Conservation (phyloP, 2,329 filamentous ascomycete species). For the Blastomyces emzantsi region DNA sequence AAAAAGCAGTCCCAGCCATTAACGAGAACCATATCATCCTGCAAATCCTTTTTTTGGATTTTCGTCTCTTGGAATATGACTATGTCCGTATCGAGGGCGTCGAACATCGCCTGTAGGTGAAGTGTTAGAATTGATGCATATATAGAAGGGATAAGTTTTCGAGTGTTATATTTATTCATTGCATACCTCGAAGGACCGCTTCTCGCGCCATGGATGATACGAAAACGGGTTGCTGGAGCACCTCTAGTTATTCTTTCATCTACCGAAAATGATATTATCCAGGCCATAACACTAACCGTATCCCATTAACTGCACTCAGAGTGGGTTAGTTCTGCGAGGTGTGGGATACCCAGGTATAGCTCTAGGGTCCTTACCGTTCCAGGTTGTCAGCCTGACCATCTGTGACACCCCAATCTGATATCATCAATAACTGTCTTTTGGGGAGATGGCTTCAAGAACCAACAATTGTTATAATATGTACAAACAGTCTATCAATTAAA, state of each 20-base stretch:
- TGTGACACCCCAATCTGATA: not conserved
- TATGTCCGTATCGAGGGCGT: constrained; percentile 84
- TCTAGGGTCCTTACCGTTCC: constrained; percentile 57
- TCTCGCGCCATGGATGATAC: constrained; percentile 74
- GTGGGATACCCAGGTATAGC: too few relatives aligned
- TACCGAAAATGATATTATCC: not conserved
- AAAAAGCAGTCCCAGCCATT: constrained; percentile 96
- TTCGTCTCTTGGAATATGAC: constrained; percentile 94
- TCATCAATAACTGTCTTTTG: not conserved
- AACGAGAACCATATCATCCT: constrained; percentile 91
- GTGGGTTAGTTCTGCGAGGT: constrained; percentile 20
- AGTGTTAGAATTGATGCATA: not conserved
- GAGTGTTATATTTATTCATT: not conserved
- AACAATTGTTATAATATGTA: not conserved
- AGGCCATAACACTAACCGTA: constrained; percentile 45
- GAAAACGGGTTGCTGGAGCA: constrained; percentile 62
- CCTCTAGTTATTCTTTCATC: constrained; percentile 3
- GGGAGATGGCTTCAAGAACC: not conserved
- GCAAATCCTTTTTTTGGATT: constrained; percentile 84
- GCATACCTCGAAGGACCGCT: constrained; percentile 57
- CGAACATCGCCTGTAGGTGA: constrained; percentile 69
- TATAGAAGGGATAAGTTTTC: not conserved
- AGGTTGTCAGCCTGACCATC: constrained; percentile 66
- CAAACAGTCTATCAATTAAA: not conserved
- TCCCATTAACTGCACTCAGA: constrained; percentile 60